phyloP scores from a whole-genome alignment of 768 basidiomycete species.

The Mycena leptocephala region DNA sequence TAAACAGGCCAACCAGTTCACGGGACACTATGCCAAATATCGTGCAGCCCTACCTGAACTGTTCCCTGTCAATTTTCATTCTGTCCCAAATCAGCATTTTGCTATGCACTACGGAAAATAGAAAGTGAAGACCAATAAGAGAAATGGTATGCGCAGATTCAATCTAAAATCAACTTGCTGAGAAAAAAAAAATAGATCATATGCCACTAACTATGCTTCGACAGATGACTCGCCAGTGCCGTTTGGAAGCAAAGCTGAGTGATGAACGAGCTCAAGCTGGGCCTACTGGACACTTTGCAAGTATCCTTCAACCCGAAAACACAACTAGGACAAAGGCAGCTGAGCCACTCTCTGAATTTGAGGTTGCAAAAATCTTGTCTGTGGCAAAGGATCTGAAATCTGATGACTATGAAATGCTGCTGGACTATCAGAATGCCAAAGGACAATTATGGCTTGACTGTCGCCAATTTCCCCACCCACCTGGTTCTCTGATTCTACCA shows the following conservation, averaged over 20 bases:
- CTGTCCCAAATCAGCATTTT: slow-evolving; percentile 5
- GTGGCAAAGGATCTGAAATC: neutral
- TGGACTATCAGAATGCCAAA: neutral
- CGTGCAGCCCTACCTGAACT: neutral
- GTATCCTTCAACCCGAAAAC: neutral
- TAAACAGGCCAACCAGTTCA: slow-evolving; percentile 9
- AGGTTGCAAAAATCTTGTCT: neutral
- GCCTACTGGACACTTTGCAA: too few species aligned
- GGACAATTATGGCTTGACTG: neutral
- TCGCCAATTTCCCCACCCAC: too few species aligned
- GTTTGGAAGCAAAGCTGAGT: too few species aligned
- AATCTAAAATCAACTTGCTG: too few species aligned
- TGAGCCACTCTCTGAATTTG: neutral
- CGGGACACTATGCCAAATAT: neutral
- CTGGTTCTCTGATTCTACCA: too few species aligned
- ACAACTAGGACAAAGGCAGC: neutral
- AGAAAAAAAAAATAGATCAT: too few species aligned
- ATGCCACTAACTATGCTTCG: too few species aligned
- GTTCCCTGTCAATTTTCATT: neutral
- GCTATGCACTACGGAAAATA: neutral
- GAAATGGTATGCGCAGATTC: too few species aligned
- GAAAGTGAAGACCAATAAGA: too few species aligned
- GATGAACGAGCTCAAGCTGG: neutral
- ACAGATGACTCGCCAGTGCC: too few species aligned
- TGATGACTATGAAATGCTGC: neutral